Conservation (phyloP, 2,329 filamentous ascomycete genomes). For the Pseudocercospora eumusae region DNA sequence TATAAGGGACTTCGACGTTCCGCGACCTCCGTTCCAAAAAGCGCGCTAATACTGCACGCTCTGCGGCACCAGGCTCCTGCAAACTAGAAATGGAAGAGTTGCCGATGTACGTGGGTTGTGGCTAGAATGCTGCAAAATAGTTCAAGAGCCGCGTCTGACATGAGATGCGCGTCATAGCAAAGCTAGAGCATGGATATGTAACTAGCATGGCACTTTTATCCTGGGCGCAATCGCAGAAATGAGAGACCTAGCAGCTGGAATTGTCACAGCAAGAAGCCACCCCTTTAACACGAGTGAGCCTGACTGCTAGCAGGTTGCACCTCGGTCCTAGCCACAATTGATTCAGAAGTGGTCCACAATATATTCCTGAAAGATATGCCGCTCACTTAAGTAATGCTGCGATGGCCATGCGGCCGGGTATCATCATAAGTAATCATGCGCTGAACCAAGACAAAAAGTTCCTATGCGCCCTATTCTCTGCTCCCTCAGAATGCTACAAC, state of each 20-base stretch:
- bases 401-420: neutral
- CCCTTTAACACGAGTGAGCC: neutral
- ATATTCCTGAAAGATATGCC: neutral
- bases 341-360: neutral
- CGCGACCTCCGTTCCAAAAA: neutral
- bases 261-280: neutral
- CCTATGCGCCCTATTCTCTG: neutral
- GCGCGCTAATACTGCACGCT: neutral
- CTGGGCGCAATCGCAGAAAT: neutral
- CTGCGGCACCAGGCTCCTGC: neutral
- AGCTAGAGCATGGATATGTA: neutral
- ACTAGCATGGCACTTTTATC: neutral
- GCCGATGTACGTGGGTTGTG: neutral
- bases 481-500: constrained; percentile 14
- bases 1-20: neutral
- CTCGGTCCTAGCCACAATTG: neutral
- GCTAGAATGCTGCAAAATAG: neutral
- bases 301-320: neutral
- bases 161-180: constrained; percentile 3
- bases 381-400: neutral
- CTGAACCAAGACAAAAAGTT: neutral
- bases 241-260: neutral
- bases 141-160: constrained; percentile 3
- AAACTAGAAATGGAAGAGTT: neutral
- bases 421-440: neutral